Base-by-base conservation (phyloP, 768 basidiomycete genomes). In the Macrolepiota fuliginosa region DNA sequence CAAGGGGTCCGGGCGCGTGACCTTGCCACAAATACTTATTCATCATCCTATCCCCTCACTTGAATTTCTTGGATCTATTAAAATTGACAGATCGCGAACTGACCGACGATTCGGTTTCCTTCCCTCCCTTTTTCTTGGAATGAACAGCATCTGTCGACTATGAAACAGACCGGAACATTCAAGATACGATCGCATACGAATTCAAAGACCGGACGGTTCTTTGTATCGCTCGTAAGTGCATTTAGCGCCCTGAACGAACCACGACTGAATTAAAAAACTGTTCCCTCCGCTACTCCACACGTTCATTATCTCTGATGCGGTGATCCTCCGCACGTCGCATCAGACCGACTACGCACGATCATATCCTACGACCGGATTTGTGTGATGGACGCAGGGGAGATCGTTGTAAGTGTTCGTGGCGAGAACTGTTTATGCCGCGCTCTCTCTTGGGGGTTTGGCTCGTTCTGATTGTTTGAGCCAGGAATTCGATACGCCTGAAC, bases 121-220 rank as follows among this genome's bases (percentile, higher is more conserved):
- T 19, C 47, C 10, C 42, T 24, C 39, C 13, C 29, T 22, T 57
- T 19, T 40, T 36, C 19, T 27, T 45, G 3, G 4, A 19, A 36
- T 53, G 40, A 45, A 52, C 54, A 83, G 91, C 91, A n/a, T 91
- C 90, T 11, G 91, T 94, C 29, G 92, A 94, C 66, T 90, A 88
- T 66, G 92, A 92, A 73, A 96, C 93, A 0, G 95, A 97, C 75
- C 78, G 86, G 61, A 92, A 91, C 71, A 94, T 98, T 62, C 95
- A 97, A 70, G 83, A 90, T 64, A 96, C 95, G 4, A 96, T 98
- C 64, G 82, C 91, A 1, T 79, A 79, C 53, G 89, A 91, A 76
- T 98, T 96, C 77, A 76, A 81, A 47, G 88, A 94, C 71, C 86
- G 88, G 64, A 96, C 95, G 0, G 83, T 96, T 58, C 74, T 96